Base-by-base conservation (phyloP, 2,329 filamentous ascomycete species). In the Tolypocladium guangdongense region DNA sequence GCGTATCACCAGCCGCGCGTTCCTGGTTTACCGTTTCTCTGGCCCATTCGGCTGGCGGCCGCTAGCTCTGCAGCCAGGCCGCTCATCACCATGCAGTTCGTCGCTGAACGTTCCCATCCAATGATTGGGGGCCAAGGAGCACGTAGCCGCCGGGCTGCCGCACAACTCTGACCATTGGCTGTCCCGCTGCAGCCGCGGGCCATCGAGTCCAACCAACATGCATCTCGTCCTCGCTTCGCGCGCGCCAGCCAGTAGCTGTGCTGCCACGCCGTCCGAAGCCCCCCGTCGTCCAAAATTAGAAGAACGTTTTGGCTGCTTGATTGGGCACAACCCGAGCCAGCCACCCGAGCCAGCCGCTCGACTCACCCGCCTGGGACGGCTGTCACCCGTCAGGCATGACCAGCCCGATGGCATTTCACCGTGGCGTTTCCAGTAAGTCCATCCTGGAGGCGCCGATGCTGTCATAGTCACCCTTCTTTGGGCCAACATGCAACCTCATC, bases 241-340 rank as follows among this genome's bases (percentile, higher is more conserved):
- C 70, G 69, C 70, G 68, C 68, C 66, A 72, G 64, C 65, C 66
- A 66, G 59, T 64, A 57, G 60, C 55, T 55, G 56, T 55, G 45
- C 43, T 54, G 54, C 51, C 52, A 49, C 46, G 38, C 50, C 45
- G 38, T 46, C 58, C 55, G 49, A 51, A 50, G 58, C 60, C 59
- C 57, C 56, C 58, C 63, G 60, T 63, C 57, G 60, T 50, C 65
- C 62, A 70, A 68, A 68, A 68, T 67, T 72, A 72, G 64, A 64
- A 63, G 41, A 50, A 35, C 55, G 45, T 51, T 52, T 58, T 39
- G 32, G 47, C 36, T 4, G 18, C 7, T 36, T 67, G 55, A 74
- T 74, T 73, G 70, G 71, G 20, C 46, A 32, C 4, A 14, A n/a
- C 16, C 43, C 7, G 43, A 18, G 43, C 24, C 43, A 46, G 27